These are phyloP conservation scores for Xylariaceae sp. DNA, from an alignment of 2,329 filamentous ascomycete species.

Conservation along the genomic window DNA sequence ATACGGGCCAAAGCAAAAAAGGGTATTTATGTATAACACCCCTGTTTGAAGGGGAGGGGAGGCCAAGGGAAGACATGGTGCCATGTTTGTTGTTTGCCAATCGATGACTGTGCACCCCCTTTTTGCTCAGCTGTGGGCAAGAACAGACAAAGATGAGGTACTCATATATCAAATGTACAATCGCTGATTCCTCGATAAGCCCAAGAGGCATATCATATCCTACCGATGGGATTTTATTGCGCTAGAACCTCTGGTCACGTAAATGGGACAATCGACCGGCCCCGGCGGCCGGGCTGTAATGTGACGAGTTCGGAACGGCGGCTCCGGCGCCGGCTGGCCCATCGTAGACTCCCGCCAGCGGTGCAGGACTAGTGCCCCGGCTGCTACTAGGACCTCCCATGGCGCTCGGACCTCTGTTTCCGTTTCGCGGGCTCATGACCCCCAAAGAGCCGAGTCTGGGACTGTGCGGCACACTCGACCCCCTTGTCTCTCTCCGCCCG, in stretches of 20 bases:
- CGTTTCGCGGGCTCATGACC: slow-evolving; percentile 46
- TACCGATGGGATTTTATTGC: background rate
- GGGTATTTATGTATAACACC: no score
- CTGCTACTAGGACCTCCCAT: slow-evolving; percentile 29
- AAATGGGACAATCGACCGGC: slow-evolving; percentile 33
- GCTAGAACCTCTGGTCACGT: slow-evolving; percentile 31
- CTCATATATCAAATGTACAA: no score
- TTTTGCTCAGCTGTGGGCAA: no score
- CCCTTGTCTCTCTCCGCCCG: slow-evolving; percentile 50
- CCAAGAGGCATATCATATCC: no score
- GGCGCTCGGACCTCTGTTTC: slow-evolving; percentile 27
- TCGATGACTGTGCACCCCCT: no score
- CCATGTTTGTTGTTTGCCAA: no score
- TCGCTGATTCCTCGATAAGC: no score
- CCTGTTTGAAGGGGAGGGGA: no score
- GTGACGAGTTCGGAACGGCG: slow-evolving; percentile 34
- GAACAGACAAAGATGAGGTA: no score
- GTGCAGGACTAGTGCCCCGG: slow-evolving; percentile 23
- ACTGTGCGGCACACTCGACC: slow-evolving; percentile 52
- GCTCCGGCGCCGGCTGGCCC: slow-evolving; percentile 2
- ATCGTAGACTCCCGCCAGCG: slow-evolving; percentile 10
- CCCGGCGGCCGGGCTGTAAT: slow-evolving; percentile 19
- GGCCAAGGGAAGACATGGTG: no score
- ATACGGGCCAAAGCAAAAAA: no score
- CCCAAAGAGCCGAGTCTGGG: slow-evolving; percentile 41